phyloP scores from a whole-genome alignment of 441 rosid genomes.

The Dalechampia spathulata region DNA sequence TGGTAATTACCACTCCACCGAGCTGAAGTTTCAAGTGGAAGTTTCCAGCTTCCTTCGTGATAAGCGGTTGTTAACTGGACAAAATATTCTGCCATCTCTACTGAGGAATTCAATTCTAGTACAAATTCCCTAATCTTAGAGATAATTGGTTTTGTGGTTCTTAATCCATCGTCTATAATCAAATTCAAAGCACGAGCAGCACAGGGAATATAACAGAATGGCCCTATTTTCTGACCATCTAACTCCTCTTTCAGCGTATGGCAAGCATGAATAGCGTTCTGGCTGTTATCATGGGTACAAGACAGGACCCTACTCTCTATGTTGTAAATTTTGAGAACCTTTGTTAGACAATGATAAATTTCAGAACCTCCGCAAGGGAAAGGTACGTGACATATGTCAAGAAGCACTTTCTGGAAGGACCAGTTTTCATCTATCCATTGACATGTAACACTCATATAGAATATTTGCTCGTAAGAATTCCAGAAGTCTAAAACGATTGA shows the following conservation, averaged over 20 bases:
- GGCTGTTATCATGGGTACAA: slow-evolving; percentile 89
- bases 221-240: slow-evolving; percentile 60
- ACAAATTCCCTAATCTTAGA: slow-evolving; percentile 70
- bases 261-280: slow-evolving; percentile 69
- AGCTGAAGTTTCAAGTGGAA: slow-evolving; percentile 71
- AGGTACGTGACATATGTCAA: slow-evolving; percentile 68
- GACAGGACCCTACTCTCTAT: slow-evolving; percentile 62
- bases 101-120: slow-evolving; percentile 57
- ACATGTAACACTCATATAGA: slow-evolving; percentile 75
- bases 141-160: slow-evolving; percentile 62
- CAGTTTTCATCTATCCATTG: slow-evolving; percentile 86
- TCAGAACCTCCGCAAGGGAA: slow-evolving; percentile 70
- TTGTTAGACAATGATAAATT: slow-evolving; percentile 47
- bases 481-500: slow-evolving; percentile 70
- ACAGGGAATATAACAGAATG: slow-evolving; percentile 83
- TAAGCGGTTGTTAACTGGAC: slow-evolving; percentile 50
- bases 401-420: slow-evolving; percentile 59
- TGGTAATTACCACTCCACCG: slow-evolving; percentile 91
- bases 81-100: slow-evolving; percentile 58
- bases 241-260: slow-evolving; percentile 67
- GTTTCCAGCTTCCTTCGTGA: slow-evolving; percentile 85
- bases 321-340: slow-evolving; percentile 57
- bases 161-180: slow-evolving; percentile 76
- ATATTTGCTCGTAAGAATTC: slow-evolving; percentile 70
- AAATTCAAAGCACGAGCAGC: slow-evolving; percentile 72